Percentiles rank a stretch among this genome's conserved stretches.
phyloP scores from a whole-genome alignment of 768 basidiomycete species.

The Erythrobasidium yunnanense region DNA sequence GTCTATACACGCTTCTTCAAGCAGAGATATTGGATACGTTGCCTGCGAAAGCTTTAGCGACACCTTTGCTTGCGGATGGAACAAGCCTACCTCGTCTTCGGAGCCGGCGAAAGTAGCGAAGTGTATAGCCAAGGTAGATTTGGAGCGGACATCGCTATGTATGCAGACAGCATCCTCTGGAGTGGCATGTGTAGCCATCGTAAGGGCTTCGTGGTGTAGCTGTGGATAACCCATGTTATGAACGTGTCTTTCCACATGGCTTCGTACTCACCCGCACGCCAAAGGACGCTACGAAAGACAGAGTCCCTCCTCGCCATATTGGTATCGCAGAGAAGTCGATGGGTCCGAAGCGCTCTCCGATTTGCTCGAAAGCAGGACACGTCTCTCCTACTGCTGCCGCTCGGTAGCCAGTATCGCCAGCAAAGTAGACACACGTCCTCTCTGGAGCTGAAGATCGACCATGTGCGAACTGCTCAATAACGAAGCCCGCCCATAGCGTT shows the following conservation, averaged over 20 bases:
- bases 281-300: constrained; percentile 43
- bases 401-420: constrained; percentile 53
- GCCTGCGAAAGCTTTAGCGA: not conserved
- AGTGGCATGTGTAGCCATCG: constrained; percentile 41
- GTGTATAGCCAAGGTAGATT: constrained; percentile 43
- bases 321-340: constrained; percentile 51
- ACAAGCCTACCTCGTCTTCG: constrained; percentile 44
- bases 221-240: constrained; percentile 50
- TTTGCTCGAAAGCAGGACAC: constrained; percentile 64
- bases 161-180: constrained; percentile 60
- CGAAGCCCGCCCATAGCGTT: constrained; percentile 60
- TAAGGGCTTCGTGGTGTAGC: constrained; percentile 14
- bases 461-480: constrained; percentile 44
- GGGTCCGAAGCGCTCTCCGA: constrained; percentile 54
- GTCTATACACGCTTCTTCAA: constrained; percentile 32
- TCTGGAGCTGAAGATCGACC: constrained; percentile 26
- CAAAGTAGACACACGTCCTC: constrained; percentile 46
- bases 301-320: constrained; percentile 43
- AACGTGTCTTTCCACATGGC: not conserved
- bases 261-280: constrained; percentile 43
- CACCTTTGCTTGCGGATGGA: constrained; percentile 1
- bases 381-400: constrained; percentile 42
- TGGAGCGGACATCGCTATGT: constrained; percentile 55
- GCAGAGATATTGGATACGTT: constrained; percentile 20
- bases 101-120: constrained; percentile 47